phyloP scores from a whole-genome alignment of 768 basidiomycete species.

The Hericium rajendrae region DNA sequence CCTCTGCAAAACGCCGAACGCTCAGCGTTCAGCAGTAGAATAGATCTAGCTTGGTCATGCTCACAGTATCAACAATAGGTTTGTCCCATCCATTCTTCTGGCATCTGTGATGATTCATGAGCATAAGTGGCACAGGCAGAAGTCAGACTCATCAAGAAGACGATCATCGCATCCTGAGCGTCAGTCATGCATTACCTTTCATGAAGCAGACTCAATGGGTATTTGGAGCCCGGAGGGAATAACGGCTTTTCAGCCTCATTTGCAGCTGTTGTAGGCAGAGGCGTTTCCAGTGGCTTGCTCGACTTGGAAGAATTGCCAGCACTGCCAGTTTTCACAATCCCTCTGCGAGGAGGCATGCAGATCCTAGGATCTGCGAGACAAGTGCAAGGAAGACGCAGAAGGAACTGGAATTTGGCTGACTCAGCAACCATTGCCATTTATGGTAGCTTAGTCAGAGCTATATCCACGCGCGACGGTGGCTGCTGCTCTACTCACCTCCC shows the following conservation, averaged over 20 bases:
- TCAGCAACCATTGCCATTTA: neutral
- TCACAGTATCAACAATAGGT: slow-evolving; percentile 68
- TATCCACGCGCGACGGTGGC: neutral
- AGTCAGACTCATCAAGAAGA: neutral
- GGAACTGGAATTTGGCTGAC: neutral
- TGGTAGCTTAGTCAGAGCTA: neutral
- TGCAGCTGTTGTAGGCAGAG: slow-evolving; percentile 12
- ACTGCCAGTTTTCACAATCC: slow-evolving; percentile 82
- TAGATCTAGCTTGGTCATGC: slow-evolving; percentile 4
- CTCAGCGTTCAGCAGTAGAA: slow-evolving; percentile 3
- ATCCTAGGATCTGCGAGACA: neutral
- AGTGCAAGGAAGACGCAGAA: neutral
- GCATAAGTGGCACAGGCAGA: neutral
- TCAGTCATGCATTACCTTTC: slow-evolving; percentile 45
- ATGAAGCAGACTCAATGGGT: slow-evolving; percentile 65
- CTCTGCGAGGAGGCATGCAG: slow-evolving; percentile 57
- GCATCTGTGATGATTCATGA: slow-evolving; percentile 40
- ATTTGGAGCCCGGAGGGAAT: slow-evolving; percentile 81
- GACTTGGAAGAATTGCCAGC: slow-evolving; percentile 78
- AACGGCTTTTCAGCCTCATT: slow-evolving; percentile 37
- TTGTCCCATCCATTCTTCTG: slow-evolving; percentile 88
- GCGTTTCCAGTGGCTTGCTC: slow-evolving; percentile 5
- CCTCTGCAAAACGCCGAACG: slow-evolving; percentile 25
- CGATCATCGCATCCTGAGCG: too few relatives aligned
- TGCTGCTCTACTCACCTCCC: neutral